Percentiles rank a stretch among this genome's conserved stretches.
phyloP scores from a whole-genome alignment of 2,329 filamentous ascomycete species.

The Ascomycota sp. region DNA sequence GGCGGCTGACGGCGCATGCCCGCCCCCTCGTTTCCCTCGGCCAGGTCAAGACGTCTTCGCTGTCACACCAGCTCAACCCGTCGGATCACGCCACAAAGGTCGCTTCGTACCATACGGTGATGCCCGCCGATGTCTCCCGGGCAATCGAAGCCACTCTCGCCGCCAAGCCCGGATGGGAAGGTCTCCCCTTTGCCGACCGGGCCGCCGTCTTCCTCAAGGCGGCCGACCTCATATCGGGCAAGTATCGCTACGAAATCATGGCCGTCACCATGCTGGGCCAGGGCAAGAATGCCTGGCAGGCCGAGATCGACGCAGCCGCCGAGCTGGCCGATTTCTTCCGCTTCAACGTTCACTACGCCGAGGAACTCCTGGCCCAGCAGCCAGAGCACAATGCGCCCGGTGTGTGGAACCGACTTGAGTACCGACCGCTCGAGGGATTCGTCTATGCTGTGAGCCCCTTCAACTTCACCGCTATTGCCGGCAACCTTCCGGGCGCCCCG shows the following conservation, averaged over 20 bases:
- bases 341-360: constrained; percentile 86
- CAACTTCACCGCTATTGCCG: constrained; percentile 92
- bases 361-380: constrained; percentile 77
- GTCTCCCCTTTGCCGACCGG: constrained; percentile 71
- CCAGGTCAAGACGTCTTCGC: constrained; percentile 45
- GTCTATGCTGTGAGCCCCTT: constrained; percentile 89
- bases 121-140: constrained; percentile 49
- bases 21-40: too few relatives aligned
- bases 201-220: constrained; percentile 92
- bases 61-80: constrained; percentile 60
- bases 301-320: constrained; percentile 91
- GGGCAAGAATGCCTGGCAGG: constrained; percentile 97
- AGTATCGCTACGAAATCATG: constrained; percentile 95
- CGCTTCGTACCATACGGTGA: constrained; percentile 72
- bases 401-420: constrained; percentile 81
- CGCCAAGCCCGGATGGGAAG: constrained; percentile 76
- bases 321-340: constrained; percentile 85
- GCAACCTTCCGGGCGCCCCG: constrained; percentile 65
- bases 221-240: constrained; percentile 70
- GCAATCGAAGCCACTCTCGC: constrained; percentile 71
- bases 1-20: too few relatives aligned
- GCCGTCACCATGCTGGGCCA: constrained; percentile 90
- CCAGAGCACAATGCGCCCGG: constrained; percentile 65
- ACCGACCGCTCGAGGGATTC: constrained; percentile 81
- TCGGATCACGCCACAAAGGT: constrained; percentile 57